Evolutionary conservation across 2,329 filamentous ascomycete genomes (phyloP), one percentile per base, ranked within the genome.

Genomic region (Tolypocladium tundrense): DNA sequence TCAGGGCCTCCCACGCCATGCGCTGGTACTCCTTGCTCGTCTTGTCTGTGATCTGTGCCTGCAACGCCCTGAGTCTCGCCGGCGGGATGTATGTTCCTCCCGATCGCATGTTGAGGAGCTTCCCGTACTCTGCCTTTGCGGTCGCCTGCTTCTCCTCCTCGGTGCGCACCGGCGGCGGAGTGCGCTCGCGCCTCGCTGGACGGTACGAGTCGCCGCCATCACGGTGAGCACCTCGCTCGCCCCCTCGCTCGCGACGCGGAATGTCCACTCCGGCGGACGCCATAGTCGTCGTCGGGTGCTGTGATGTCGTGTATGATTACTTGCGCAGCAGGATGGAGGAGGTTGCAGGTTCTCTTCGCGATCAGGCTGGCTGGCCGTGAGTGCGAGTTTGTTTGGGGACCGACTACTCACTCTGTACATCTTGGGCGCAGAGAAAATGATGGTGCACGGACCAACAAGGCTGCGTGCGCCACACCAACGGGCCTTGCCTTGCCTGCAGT

Each of bases 1-100:
- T 99, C 68, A 99, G 78, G 14, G 93, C 93, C 74, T 99, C 94
- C 94, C 94, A 99, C 10, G 92, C 91, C 90, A 99, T 96, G 67
- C 94, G 90, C 81, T 97, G 94, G 70, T 96, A 97, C 75, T 97
- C 94, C 74, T 96, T 95, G 73, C 88, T 95, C 57, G 83, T 87
- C 79, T 96, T 96, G 76, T 99, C 94, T 61, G 91, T 97, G 72
- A 99, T 96, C 74, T 96, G 91, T 56, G 92, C 90, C 77, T 99
- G 94, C 60, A 99, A 83, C 43, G 93, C 93, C 65, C 91, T 86
- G 69, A 99, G 79, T 65, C 91, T 84, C 56, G 93, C 93, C 0
- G 94, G 94, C 24, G 94, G 94, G 61, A 99, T 96, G 71, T 99
- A 99, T 31, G 91, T 96, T 65, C 94, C 94, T 63, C 94, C 94